phyloP scores from a whole-genome alignment of 257 asterid genomes.

The Echium plantagineum region DNA sequence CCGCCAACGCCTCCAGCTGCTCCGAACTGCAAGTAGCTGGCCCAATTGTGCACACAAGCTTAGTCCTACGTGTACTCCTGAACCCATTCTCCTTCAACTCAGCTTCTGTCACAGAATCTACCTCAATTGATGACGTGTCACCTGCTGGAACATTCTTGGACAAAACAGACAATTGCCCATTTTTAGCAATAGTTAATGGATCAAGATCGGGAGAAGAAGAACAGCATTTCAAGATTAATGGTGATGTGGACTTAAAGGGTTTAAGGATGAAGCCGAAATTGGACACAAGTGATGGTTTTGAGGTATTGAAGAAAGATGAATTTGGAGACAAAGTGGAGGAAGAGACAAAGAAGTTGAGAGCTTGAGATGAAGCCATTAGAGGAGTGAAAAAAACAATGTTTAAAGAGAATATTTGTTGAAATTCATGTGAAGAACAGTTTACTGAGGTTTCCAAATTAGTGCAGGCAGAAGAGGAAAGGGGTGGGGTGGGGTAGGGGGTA shows the following conservation, averaged over 20 bases:
- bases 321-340: constrained; percentile 14
- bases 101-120: constrained; percentile 85
- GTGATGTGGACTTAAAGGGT: constrained; percentile 3
- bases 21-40: constrained; percentile 74
- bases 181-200: constrained; percentile 24
- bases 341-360: constrained; percentile 23
- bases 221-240: constrained; percentile 1
- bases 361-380: constrained; percentile 14
- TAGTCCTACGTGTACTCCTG: constrained; percentile 91
- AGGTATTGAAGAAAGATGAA: constrained; percentile 2
- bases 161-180: constrained; percentile 22
- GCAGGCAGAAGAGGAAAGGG: too few relatives aligned
- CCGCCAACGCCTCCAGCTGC: constrained; percentile 90
- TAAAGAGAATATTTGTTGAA: too few relatives aligned
- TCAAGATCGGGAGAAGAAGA: constrained; percentile 20
- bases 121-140: constrained; percentile 71
- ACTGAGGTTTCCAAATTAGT: too few relatives aligned
- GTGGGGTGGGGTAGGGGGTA: too few relatives aligned
- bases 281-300: constrained; percentile 15
- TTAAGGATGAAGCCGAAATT: constrained; percentile 14
- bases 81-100: constrained; percentile 98
- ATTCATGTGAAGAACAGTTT: too few relatives aligned
- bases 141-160: constrained; percentile 9
- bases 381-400: background rate
- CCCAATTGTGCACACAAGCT: constrained; percentile 83